Conservation (phyloP, 768 basidiomycete genomes). For the Clavaria fumosa region DNA sequence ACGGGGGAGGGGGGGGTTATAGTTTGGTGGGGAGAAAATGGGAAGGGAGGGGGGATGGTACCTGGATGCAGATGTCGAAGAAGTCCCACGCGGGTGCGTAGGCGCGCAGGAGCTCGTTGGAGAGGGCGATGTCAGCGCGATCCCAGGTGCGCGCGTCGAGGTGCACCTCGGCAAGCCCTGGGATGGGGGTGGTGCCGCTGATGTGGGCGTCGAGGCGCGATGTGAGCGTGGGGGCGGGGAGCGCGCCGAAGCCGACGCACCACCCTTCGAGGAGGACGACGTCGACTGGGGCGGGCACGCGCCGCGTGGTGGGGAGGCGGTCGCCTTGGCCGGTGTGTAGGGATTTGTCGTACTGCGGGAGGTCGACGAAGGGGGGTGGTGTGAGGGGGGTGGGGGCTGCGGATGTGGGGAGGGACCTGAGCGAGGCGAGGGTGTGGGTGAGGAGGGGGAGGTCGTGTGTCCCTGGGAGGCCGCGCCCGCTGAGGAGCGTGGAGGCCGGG, state of each 20-base stretch:
- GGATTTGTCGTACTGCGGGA: too few species aligned
- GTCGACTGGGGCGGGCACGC: slow-evolving; percentile 31
- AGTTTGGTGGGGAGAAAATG: neutral
- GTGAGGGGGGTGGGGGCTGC: too few species aligned
- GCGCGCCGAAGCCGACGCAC: slow-evolving; percentile 87
- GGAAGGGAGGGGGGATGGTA: slow-evolving; percentile 17
- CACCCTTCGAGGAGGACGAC: slow-evolving; percentile 92
- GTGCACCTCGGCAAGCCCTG: slow-evolving; percentile 15
- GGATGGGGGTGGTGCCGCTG: too few species aligned
- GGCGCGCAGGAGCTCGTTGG: too few species aligned
- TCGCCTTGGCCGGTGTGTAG: slow-evolving; percentile 72
- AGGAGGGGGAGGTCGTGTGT: slow-evolving; percentile 80
- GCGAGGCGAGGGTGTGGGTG: too few species aligned
- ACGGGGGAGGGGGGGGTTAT: neutral
- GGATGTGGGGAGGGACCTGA: too few species aligned
- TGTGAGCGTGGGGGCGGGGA: too few species aligned
- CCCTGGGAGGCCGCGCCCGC: slow-evolving; percentile 84
- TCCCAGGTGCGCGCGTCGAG: too few species aligned
- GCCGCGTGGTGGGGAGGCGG: slow-evolving; percentile 26
- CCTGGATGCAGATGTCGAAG: slow-evolving; percentile 69
- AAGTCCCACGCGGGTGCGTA: slow-evolving; percentile 57
- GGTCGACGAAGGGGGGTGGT: too few species aligned
- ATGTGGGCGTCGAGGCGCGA: too few species aligned
- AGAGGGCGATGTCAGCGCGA: too few species aligned
- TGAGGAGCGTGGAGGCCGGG: slow-evolving; percentile 49